phyloP scores from a whole-genome alignment of 352 stramenopile genomes.

The Elongisporangium undulatum region DNA sequence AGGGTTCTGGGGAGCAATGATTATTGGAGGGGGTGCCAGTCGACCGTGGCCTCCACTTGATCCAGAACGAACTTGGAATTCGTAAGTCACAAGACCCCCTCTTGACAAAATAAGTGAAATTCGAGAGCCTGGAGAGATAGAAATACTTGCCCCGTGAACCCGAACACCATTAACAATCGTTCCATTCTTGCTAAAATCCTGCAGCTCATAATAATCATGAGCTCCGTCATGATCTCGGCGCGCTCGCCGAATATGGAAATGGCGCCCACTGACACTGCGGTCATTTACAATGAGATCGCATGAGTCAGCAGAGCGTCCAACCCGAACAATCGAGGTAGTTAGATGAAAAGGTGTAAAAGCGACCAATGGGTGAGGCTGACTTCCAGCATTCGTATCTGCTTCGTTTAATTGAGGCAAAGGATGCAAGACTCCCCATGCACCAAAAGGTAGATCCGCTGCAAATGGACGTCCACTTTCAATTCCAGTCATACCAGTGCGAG shows the following conservation, averaged over 20 bases:
- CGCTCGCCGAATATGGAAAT: slow-evolving; percentile 78
- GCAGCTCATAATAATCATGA: slow-evolving; percentile 75
- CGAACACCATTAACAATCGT: slow-evolving; percentile 88
- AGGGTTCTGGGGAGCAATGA: slow-evolving; percentile 34
- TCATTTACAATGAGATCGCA: slow-evolving; percentile 88
- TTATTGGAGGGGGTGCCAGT: slow-evolving; percentile 41
- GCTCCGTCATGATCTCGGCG: slow-evolving; percentile 38
- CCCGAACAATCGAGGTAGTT: slow-evolving; percentile 62
- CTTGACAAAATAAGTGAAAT: slow-evolving; percentile 85
- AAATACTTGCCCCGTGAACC: slow-evolving; percentile 74
- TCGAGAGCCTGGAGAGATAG: slow-evolving; percentile 59
- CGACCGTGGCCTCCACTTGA: slow-evolving; percentile 1
- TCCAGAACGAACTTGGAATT: slow-evolving; percentile 65
- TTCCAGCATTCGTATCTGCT: slow-evolving; percentile 9
- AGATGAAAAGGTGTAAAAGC: slow-evolving; percentile 63
- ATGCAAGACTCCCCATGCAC: slow-evolving; percentile 67
- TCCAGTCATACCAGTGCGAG: neutral
- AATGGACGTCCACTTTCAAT: neutral
- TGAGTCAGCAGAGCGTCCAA: slow-evolving; percentile 75
- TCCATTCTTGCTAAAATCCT: slow-evolving; percentile 89
- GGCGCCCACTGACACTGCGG: slow-evolving; percentile 78
- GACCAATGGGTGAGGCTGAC: slow-evolving; percentile 13
- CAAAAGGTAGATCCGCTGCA: slow-evolving; percentile 45
- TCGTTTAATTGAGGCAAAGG: slow-evolving; percentile 73
- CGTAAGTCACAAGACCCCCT: slow-evolving; percentile 80